Evolutionary conservation across 371 early-diverging fungal genomes (phyloP).

Genomic region (Apophysomyces ossiformis): DNA sequence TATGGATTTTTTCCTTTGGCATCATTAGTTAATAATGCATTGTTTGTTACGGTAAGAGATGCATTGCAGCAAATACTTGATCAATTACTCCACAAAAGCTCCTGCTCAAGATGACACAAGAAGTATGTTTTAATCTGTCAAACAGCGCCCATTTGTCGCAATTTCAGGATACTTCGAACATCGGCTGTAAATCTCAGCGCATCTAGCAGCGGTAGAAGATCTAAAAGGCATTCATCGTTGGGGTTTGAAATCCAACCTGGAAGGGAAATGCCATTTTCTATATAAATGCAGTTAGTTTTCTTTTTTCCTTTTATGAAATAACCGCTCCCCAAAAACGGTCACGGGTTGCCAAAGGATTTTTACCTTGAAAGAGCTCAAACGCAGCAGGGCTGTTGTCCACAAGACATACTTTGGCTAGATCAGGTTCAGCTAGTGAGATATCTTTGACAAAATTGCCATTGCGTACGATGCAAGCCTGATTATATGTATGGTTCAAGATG

Average conservation of each 20-base stretch:
- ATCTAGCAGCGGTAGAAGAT: conserved; percentile 85
- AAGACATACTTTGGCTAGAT: conserved; percentile 86
- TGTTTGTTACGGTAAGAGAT: conserved; percentile 4
- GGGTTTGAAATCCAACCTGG: conserved; percentile 82
- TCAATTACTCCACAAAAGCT: conserved; percentile 1
- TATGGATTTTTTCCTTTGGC: no score
- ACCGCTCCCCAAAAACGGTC: conserved; percentile 5
- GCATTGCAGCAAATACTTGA: conserved; percentile 8
- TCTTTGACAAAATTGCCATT: conserved; percentile 90
- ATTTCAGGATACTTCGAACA: conserved; percentile 68
- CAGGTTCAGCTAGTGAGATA: conserved; percentile 78
- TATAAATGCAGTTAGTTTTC: conserved; percentile 11
- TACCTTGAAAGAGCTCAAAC: conserved; percentile 85
- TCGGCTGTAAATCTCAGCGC: conserved; percentile 86
- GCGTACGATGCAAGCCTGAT: conserved; percentile 72
- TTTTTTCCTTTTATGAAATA: neutral
- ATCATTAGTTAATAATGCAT: neutral
- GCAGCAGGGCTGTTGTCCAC: conserved; percentile 92
- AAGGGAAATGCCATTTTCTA: conserved; percentile 88
- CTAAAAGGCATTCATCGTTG: conserved; percentile 82
- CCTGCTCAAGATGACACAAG: neutral
- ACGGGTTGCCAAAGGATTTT: conserved; percentile 6
- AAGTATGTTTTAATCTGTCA: neutral
- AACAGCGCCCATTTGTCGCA: conserved; percentile 23
- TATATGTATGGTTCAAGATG: neutral